Evolutionary conservation across 2,329 filamentous ascomycete species (phyloP), one percentile per base, ranked within the genome.

Genomic region (Fusarium kyushuense): DNA sequence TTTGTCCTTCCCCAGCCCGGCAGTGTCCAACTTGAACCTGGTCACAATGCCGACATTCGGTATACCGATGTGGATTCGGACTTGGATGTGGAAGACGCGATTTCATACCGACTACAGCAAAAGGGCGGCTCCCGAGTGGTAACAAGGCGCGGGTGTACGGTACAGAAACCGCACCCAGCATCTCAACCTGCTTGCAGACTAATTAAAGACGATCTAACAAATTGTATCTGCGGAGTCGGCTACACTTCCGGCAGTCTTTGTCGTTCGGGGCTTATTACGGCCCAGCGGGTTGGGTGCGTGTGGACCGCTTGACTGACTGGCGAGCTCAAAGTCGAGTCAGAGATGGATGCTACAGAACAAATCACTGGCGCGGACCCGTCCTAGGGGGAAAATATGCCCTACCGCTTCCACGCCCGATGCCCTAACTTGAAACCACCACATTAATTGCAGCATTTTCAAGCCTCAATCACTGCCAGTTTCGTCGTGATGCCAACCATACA

Each of bases 201-300:
- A 65, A 65, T 45, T 62, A 51, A 53, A 57, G 57, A 63, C 57
- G 56, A 65, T 65, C 61, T 64, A 65, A 45, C 4, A 45, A 52
- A 49, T 63, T 61, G 63, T 62, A 56, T 61, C 56, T 70, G 72
- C 75, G 75, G 75, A 72, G 72, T 73, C 69, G 72, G 74, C 65
- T 70, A 66, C 65, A 62, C 65, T 72, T 74, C 74, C 74, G 75
- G 76, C 69, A 73, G 67, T 76, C 73, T 46, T 75, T 61, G 65
- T 70, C 62, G 66, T 68, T 70, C 70, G 69, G 70, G 71, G 64
- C 68, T 65, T 62, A 70, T 65, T 62, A 70, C 70, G 72, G 70
- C 72, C 72, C 72, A 74, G 71, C 67, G 72, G 65, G 51, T 70
- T 74, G 72, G 72, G 68, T 72, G 60, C 67, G 65, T 48, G 71